Base-by-base conservation (phyloP, 2,329 filamentous ascomycete species). In the Aspergillus candidus region DNA sequence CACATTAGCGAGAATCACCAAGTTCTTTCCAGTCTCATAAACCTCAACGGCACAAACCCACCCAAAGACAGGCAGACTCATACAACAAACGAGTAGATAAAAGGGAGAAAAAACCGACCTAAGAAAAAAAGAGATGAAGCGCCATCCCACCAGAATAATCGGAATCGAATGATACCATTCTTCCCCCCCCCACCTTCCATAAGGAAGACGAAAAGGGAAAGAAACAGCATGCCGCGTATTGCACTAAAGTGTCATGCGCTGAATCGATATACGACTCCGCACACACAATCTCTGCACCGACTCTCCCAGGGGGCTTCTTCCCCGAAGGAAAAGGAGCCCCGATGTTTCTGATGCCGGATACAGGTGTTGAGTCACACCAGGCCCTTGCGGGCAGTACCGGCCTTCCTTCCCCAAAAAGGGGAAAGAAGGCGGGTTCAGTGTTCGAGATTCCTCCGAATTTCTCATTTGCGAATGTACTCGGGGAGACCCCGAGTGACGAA, bases 361-460 rank as follows among this genome's bases (percentile, higher is more conserved):
- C 86, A 87, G 77, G 79, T 86, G 84, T 81, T 75, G 56, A 60
- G 67, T 86, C 84, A 86, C 85, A 86, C 79, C 79, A 84, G 84
- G 78, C 85, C 86, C 85, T 91, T 77, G 78, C 86, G 82, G 84
- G 85, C 84, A 86, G 87, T 58, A 69, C 67, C 67, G 58, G 58
- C 57, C 52, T 48, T 32, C 33, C 46, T 47, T 40, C 35, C 32
- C 31, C 13, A 54, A 33, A 44, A 46, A 47, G 47, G 51, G 52
- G 49, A 57, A 55, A 55, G 55, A 63, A 61, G 67, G 48, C 53
- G 55, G 48, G 43, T 47, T 40, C 44, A 51, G 50, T 62, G 43
- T 67, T 88, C 86, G 88, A 90, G 86, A 90, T 83, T 93, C 86
- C 88, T 93, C 88, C 87, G 87, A 93, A 91, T 93, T 93, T 93